phyloP scores from a whole-genome alignment of 805 yeast species.

The Kodamaea neixiangensis region DNA sequence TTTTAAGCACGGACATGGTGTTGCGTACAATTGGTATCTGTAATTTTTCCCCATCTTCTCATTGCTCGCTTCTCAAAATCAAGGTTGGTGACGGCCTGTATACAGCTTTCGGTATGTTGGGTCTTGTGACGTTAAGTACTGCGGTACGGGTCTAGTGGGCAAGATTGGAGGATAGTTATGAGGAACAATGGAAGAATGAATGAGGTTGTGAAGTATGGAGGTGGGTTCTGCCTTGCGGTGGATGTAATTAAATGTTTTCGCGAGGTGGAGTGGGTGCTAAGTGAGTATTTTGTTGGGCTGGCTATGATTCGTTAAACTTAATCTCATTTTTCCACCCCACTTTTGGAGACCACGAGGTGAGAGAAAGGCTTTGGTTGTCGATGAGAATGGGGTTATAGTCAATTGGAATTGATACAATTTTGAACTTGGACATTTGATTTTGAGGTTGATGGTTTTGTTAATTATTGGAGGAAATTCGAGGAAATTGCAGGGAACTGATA shows the following conservation, averaged over 20 bases:
- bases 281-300: not conserved
- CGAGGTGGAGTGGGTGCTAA: not conserved
- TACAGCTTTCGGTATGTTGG: not conserved
- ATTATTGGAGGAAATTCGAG: too few relatives aligned
- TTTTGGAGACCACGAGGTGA: not conserved
- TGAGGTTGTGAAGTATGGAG: too few relatives aligned
- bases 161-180: too few relatives aligned
- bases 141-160: not conserved
- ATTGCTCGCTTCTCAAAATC: not conserved
- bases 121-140: not conserved
- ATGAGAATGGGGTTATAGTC: too few relatives aligned
- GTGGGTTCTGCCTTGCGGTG: too few relatives aligned
- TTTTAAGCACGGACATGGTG: constrained; percentile 12
- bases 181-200: too few relatives aligned
- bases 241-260: not conserved
- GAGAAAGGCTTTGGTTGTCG: too few relatives aligned
- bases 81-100: not conserved
- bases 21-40: not conserved
- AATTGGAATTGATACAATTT: too few relatives aligned
- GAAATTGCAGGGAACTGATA: too few relatives aligned
- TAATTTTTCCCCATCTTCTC: constrained; percentile 1
- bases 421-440: too few relatives aligned
- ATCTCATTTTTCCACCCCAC: not conserved
- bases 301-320: not conserved
- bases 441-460: too few relatives aligned